phyloP scores from a whole-genome alignment of 805 yeast species.

The Saturnispora mendoncae region DNA sequence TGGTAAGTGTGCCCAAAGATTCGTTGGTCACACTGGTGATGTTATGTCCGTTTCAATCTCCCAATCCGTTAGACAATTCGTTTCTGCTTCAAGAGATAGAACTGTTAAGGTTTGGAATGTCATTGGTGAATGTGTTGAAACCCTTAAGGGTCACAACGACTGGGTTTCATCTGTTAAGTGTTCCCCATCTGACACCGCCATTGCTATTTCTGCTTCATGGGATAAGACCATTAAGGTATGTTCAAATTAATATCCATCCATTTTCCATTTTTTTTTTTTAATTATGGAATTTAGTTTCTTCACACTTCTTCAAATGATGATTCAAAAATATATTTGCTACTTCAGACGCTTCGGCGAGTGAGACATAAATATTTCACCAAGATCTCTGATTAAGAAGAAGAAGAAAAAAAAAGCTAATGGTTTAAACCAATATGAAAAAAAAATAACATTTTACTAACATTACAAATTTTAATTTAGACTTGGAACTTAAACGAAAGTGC shows the following conservation, averaged over 20 bases:
- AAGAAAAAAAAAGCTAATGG: too few species aligned
- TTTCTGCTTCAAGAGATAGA: slow-evolving; percentile 98
- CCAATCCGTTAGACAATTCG: slow-evolving; percentile 93
- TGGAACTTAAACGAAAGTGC: slow-evolving; percentile 78
- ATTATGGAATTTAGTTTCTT: not conserved
- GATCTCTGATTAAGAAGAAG: slow-evolving; percentile 76
- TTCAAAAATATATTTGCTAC: slow-evolving; percentile 85
- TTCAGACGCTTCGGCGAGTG: slow-evolving; percentile 92
- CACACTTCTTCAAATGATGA: slow-evolving; percentile 54
- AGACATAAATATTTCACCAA: slow-evolving; percentile 94
- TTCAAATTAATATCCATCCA: slow-evolving; percentile 2
- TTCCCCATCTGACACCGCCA: slow-evolving; percentile 70
- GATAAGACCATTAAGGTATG: slow-evolving; percentile 96
- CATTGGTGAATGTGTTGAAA: slow-evolving; percentile 92
- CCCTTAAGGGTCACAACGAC: slow-evolving; percentile 93
- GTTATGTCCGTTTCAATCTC: slow-evolving; percentile 96
- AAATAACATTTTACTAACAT: slow-evolving; percentile 7
- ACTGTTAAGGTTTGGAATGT: slow-evolving; percentile 99
- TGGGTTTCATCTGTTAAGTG: slow-evolving; percentile 98
- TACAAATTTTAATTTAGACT: slow-evolving; percentile 49
- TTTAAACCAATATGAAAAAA: too few species aligned
- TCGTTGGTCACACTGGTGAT: slow-evolving; percentile 96
- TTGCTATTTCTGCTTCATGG: slow-evolving; percentile 97
- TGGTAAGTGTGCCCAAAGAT: slow-evolving; percentile 90
- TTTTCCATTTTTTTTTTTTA: not conserved